phyloP scores from a whole-genome alignment of 1,284 basidiomycete genomes.

The Apiotrichum veenhuisii region DNA sequence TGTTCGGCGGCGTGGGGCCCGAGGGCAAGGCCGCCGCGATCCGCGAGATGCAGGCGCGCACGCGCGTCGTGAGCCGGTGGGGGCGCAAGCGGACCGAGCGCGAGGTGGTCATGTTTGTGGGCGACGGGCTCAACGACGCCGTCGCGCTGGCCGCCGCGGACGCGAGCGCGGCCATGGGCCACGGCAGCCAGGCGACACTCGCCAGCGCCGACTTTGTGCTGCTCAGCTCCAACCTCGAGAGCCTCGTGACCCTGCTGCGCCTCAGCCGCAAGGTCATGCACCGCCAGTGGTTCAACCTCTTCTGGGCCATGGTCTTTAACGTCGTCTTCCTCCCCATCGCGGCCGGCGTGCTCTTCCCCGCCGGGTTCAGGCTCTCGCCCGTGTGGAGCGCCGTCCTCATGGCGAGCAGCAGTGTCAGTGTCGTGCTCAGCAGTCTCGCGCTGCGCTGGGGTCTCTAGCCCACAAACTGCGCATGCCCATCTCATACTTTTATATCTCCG shows the following conservation, averaged over 20 bases:
- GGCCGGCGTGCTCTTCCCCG: slow-evolving; percentile 89
- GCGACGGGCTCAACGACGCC: slow-evolving; percentile 98
- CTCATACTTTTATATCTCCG: no score
- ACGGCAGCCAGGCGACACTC: slow-evolving; percentile 95
- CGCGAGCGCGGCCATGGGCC: slow-evolving; percentile 90
- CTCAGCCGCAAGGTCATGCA: slow-evolving; percentile 83
- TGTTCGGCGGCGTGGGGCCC: slow-evolving; percentile 86
- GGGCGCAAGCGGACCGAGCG: slow-evolving; percentile 50
- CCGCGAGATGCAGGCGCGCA: slow-evolving; percentile 8
- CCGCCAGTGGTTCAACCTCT: slow-evolving; percentile 76
- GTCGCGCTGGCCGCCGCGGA: slow-evolving; percentile 92
- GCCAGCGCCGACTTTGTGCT: slow-evolving; percentile 97
- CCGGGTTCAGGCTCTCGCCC: slow-evolving; percentile 83
- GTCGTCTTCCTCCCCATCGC: slow-evolving; percentile 92
- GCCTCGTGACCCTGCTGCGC: slow-evolving; percentile 90
- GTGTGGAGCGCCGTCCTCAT: slow-evolving; percentile 98
- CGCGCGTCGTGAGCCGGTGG: not conserved
- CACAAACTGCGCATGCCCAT: no score
- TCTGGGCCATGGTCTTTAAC: slow-evolving; percentile 94
- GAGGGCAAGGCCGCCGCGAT: slow-evolving; percentile 70
- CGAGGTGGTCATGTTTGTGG: slow-evolving; percentile 87
- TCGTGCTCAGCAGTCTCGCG: slow-evolving; percentile 85
- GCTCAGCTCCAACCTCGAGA: slow-evolving; percentile 90
- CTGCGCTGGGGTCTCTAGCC: slow-evolving; percentile 78
- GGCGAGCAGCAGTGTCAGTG: slow-evolving; percentile 97